Evolutionary conservation across 441 rosid genomes (phyloP).

Genomic region (Populus hybrid): DNA sequence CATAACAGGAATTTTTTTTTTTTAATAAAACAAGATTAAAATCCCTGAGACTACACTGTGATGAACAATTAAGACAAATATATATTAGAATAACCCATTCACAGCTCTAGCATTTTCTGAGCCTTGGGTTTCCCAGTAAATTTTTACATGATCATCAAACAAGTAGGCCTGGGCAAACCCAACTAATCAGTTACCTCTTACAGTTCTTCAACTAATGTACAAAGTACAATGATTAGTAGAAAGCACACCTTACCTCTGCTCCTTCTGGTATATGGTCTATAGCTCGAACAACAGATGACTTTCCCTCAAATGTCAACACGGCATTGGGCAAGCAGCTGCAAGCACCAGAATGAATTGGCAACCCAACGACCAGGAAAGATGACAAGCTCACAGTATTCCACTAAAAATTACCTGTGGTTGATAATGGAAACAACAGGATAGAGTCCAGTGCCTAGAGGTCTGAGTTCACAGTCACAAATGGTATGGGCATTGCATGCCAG

Average conservation of each 20-base stretch:
- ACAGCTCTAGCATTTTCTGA: no score
- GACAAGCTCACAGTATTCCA: conserved; percentile 11
- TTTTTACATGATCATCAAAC: no score
- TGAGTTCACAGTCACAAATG: conserved; percentile 90
- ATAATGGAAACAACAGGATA: conserved; percentile 86
- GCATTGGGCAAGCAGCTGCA: conserved; percentile 91
- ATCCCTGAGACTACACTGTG: no score
- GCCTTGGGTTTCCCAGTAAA: no score
- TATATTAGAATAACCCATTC: no score
- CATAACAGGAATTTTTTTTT: no score
- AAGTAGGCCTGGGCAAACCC: not conserved
- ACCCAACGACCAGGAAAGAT: conserved; percentile 11
- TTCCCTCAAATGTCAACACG: conserved; percentile 77
- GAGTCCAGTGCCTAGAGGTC: conserved; percentile 92
- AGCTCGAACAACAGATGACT: conserved; percentile 74
- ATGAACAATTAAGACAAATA: no score
- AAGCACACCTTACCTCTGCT: conserved; percentile 58
- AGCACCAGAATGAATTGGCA: conserved; percentile 28
- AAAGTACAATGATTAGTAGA: not conserved
- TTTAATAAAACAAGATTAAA: no score
- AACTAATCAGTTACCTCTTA: not conserved
- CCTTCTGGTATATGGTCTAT: conserved; percentile 59
- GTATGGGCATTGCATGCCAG: conserved; percentile 96
- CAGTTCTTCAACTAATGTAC: not conserved
- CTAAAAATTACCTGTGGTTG: conserved; percentile 73